Evolutionary conservation across 768 basidiomycete genomes (phyloP).

Genomic region (Leccinum sublutescens): DNA sequence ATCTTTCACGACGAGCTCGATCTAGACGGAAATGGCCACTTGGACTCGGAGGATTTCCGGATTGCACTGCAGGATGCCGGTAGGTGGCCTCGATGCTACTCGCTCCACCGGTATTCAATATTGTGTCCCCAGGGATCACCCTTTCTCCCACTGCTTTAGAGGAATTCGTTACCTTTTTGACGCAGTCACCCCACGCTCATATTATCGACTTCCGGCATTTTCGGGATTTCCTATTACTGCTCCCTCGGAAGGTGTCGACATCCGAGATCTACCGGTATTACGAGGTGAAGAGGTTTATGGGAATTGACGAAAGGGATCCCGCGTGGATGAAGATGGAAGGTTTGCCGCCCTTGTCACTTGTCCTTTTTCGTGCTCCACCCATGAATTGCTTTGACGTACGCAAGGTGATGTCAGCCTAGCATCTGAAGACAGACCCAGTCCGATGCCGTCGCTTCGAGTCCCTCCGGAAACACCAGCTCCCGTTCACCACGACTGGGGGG

Average conservation of each 20-base stretch:
- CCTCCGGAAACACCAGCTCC: conserved; percentile 15
- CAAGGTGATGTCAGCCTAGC: conserved; percentile 77
- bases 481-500: conserved; percentile 34
- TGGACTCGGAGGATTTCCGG: conserved; percentile 65
- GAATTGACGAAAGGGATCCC: conserved; percentile 74
- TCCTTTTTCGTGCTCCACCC: conserved; percentile 12
- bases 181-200: conserved; percentile 67
- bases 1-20: conserved; percentile 91
- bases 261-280: conserved; percentile 87
- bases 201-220: conserved; percentile 81
- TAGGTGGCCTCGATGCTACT: conserved; percentile 33
- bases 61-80: conserved; percentile 72
- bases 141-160: conserved; percentile 66
- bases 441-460: conserved; percentile 18
- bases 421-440: conserved; percentile 67
- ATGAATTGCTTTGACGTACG: conserved; percentile 26
- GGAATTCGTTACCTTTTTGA: conserved; percentile 80
- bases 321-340: conserved; percentile 91
- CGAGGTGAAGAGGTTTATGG: conserved; percentile 62
- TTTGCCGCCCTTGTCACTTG: conserved; percentile 31
- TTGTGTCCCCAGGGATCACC: conserved; percentile 55
- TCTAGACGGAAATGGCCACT: conserved; percentile 80
- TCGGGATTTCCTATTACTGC: conserved; percentile 82
- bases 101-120: conserved; percentile 18
- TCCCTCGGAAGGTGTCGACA: conserved; percentile 78